Conservation (phyloP, 1,139 yeast genomes). For the Candida buenavistaensis region DNA sequence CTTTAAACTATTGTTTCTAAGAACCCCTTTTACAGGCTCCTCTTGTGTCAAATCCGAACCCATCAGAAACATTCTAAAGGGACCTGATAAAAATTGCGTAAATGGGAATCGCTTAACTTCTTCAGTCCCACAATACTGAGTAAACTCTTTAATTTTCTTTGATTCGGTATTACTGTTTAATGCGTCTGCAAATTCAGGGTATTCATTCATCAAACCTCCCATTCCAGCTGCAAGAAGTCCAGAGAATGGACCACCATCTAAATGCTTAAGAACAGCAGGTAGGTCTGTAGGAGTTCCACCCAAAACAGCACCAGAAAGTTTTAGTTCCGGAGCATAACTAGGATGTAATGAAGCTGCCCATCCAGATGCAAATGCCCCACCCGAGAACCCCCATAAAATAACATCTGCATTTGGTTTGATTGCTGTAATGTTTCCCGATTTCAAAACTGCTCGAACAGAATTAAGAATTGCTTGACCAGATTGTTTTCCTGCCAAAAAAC, state of each 20-base stretch:
- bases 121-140: neutral
- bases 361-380: constrained; percentile 38
- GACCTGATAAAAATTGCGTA: constrained; percentile 17
- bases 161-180: neutral
- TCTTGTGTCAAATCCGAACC: constrained; percentile 18
- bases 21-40: constrained; percentile 15
- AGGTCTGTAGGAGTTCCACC: constrained; percentile 33
- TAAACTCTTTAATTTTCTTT: neutral
- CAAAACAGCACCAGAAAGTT: constrained; percentile 28
- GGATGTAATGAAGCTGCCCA: constrained; percentile 40
- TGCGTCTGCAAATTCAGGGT: constrained; percentile 19
- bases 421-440: constrained; percentile 27
- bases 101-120: neutral
- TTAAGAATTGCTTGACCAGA: constrained; percentile 35
- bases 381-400: constrained; percentile 41
- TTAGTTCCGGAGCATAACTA: constrained; percentile 32
- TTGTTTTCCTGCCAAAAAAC: constrained; percentile 31
- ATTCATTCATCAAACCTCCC: constrained; percentile 27
- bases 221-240: constrained; percentile 28
- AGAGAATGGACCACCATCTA: constrained; percentile 25
- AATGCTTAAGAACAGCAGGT: constrained; percentile 19
- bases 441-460: constrained; percentile 30
- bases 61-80: constrained; percentile 15
- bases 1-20: constrained; percentile 24
- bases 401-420: constrained; percentile 26